Evolutionary conservation across 2,329 filamentous ascomycete genomes (phyloP).

Genomic region (Aspergillus sp.): DNA sequence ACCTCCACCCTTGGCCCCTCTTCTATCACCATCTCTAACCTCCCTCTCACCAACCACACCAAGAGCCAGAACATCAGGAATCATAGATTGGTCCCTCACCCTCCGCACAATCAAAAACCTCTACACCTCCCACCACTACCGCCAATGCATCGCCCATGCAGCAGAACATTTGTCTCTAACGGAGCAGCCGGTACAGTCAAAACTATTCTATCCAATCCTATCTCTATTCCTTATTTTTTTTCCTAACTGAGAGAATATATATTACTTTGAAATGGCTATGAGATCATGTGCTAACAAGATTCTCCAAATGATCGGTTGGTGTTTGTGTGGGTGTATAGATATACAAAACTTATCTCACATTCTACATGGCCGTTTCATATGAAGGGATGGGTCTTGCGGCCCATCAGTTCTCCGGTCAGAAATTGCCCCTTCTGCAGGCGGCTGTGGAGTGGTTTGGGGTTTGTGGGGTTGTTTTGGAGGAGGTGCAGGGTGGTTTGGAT

Average conservation of each 20-base stretch:
- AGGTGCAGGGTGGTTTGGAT: neutral
- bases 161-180: constrained; percentile 31
- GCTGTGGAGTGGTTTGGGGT: constrained; percentile 44
- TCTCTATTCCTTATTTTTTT: neutral
- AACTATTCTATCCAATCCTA: neutral
- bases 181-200: constrained; percentile 26
- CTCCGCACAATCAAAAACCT: constrained; percentile 39
- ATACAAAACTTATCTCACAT: constrained; percentile 44
- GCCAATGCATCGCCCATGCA: constrained; percentile 41
- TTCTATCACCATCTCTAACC: constrained; percentile 13
- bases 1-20: neutral
- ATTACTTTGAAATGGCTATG: too few relatives aligned
- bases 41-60: neutral
- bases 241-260: neutral
- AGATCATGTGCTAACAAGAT: too few relatives aligned
- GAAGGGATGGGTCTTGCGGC: constrained; percentile 50
- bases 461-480: constrained; percentile 24
- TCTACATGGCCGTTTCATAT: constrained; percentile 50
- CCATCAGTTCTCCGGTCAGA: constrained; percentile 49
- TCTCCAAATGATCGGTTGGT: too few relatives aligned
- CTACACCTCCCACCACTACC: constrained; percentile 42
- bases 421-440: constrained; percentile 42
- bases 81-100: constrained; percentile 34
- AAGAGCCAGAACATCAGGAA: constrained; percentile 13
- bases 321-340: constrained; percentile 12